Percentiles rank a stretch among this genome's conserved stretches.
Conservation (phyloP, 2,329 filamentous ascomycete genomes). For the Grosmannia huntii region DNA sequence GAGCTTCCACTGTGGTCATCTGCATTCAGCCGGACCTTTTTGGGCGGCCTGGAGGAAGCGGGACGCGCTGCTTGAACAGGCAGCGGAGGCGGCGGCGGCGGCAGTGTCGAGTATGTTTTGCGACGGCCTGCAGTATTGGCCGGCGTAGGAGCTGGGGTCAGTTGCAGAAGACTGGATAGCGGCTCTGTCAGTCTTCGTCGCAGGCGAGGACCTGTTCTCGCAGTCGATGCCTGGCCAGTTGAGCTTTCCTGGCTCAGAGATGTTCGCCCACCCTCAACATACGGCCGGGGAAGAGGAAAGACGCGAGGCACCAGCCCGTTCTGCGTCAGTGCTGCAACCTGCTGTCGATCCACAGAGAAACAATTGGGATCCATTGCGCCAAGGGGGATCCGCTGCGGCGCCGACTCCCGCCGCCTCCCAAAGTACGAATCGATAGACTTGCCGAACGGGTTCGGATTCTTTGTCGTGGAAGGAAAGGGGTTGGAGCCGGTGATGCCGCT, state of each 20-base stretch:
- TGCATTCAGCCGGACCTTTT: constrained; percentile 43
- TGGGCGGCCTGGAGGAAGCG: constrained; percentile 29
- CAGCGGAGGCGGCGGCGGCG: not conserved
- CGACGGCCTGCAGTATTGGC: not conserved
- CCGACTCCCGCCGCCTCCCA: constrained; percentile 27
- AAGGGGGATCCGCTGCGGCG: constrained; percentile 34
- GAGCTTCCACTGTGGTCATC: constrained; percentile 19
- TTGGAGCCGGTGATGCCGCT: constrained; percentile 20
- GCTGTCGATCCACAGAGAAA: constrained; percentile 38
- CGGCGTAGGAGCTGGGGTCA: not conserved
- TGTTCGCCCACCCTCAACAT: constrained; percentile 26
- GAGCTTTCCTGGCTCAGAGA: constrained; percentile 11
- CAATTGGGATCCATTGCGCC: constrained; percentile 52
- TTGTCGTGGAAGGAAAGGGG: constrained; percentile 7
- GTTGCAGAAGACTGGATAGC: constrained; percentile 28
- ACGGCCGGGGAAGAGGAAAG: constrained; percentile 46
- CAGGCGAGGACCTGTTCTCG: constrained; percentile 20
- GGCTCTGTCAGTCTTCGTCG: constrained; percentile 41
- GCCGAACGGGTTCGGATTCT: constrained; percentile 13
- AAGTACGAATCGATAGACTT: constrained; percentile 46
- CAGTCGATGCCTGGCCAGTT: not conserved
- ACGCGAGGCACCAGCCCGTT: constrained; percentile 40
- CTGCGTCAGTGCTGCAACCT: constrained; percentile 34
- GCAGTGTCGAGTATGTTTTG: constrained; percentile 1
- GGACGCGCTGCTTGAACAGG: not conserved